Base-by-base conservation (phyloP, 2,329 filamentous ascomycete species). In the Stagonosporopsis vannaccii region DNA sequence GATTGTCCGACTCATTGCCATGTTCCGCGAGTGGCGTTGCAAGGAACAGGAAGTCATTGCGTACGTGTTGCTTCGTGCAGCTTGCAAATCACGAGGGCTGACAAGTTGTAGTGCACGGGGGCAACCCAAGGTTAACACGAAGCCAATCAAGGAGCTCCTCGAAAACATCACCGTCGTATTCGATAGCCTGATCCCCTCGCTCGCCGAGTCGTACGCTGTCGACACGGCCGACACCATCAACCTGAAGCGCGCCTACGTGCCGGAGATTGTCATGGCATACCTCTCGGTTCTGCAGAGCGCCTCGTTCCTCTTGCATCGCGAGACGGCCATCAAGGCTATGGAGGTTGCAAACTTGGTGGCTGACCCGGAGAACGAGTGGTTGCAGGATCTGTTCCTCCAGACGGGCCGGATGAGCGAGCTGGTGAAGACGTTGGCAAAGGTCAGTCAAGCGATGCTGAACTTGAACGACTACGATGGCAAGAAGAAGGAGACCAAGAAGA, bases 251-350 rank as follows among this genome's bases (percentile, higher is more conserved):
- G 85, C 86, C 0, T 98, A 96, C 75, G 82, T 99, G 3, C 93
- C 95, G 2, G 92, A 97, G 73, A 85, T 91, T 17, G 81, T 97
- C 37, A 83, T 99, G 45, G 91, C 90, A 2, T 97, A 95, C 73
- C 86, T 95, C 71, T 88, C 85, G 67, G 88, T 90, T 1, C 80
- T 98, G 45, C 90, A 96, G 72, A 90, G 90, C 69, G 89, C 90
- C 0, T 92, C 91, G 3, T 87, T 87, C 42, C 83, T 86, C 44
- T 80, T 96, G 39, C 89, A 87, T 41, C 87, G 92, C 39, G 90
- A 94, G 56, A 85, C 89, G 62, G 82, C 96, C 17, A 83, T 95
- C 23, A 88, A 94, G 70, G 90, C 89, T 67, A 94, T 99, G 90
- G 91, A 97, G 56, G 81, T 99, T 15, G 88, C 92, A 1, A 87